Evolutionary conservation across 176 grass and related monocot genomes (phyloP).

Genomic region (Calamus simplicifolius): DNA sequence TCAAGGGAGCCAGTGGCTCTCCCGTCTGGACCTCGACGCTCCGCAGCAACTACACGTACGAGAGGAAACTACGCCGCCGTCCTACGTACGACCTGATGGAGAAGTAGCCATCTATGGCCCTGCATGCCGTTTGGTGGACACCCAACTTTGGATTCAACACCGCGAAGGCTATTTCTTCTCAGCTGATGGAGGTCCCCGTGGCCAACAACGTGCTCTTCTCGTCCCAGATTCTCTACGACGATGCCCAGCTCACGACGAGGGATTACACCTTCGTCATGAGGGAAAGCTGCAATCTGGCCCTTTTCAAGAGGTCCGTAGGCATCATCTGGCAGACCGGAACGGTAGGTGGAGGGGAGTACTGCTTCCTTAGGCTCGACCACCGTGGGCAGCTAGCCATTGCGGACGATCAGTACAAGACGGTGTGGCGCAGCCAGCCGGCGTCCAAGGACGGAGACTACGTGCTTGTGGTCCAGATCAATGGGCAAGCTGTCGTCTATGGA

Average conservation of each 20-base stretch:
- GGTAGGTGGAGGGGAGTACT: background rate
- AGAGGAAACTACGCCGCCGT: no score
- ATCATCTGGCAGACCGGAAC: background rate
- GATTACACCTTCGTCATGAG: slow-evolving; percentile 3
- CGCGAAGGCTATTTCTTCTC: no score
- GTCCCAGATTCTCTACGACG: background rate
- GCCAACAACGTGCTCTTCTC: slow-evolving; percentile 10
- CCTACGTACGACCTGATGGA: no score
- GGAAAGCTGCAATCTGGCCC: background rate
- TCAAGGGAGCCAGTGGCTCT: no score
- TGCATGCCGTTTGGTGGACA: no score
- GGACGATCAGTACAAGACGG: background rate
- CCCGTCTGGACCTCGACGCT: no score
- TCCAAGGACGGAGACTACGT: background rate
- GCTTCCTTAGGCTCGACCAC: slow-evolving; percentile 6
- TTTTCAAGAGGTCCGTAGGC: background rate
- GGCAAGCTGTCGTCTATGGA: slow-evolving; percentile 12
- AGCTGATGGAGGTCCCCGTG: no score
- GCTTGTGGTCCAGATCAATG: background rate
- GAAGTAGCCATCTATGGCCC: no score
- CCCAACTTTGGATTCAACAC: no score
- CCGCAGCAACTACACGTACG: no score
- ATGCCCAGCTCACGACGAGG: background rate
- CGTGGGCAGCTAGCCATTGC: slow-evolving; percentile 7
- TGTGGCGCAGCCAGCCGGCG: background rate